Evolutionary conservation across 202 grass and related monocot genomes (phyloP).

Genomic region (Setaria viridis): DNA sequence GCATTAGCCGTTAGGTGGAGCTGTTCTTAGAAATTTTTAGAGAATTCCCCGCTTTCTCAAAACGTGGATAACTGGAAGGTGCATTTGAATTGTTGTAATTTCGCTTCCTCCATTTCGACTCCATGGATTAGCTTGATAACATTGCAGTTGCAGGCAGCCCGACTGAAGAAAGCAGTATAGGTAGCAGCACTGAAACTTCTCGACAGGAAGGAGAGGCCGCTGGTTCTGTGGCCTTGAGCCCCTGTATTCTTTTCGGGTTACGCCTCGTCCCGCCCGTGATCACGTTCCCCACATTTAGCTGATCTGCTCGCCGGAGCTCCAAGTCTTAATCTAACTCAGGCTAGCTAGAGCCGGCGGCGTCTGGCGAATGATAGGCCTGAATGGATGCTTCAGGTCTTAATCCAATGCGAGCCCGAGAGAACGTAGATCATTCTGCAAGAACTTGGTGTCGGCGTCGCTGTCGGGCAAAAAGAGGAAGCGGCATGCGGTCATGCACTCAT

Average conservation of each 20-base stretch:
- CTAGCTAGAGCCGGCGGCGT: neutral
- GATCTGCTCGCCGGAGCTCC: neutral
- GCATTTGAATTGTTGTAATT: neutral
- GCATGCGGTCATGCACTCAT: too few species aligned
- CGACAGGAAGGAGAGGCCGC: neutral
- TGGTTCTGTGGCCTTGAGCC: neutral
- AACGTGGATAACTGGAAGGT: neutral
- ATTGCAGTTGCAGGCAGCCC: neutral
- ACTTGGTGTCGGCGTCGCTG: too few species aligned
- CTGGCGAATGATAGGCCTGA: neutral
- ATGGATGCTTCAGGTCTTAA: neutral
- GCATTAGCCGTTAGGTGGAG: neutral
- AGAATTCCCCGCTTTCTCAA: neutral
- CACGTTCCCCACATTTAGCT: neutral
- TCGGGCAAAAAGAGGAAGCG: too few species aligned
- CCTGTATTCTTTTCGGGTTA: neutral
- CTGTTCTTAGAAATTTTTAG: neutral
- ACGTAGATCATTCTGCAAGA: too few species aligned
- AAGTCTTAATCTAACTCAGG: neutral
- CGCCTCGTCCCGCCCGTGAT: neutral
- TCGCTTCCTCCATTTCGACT: neutral
- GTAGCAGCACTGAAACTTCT: neutral
- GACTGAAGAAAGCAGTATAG: neutral
- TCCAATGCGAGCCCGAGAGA: neutral
- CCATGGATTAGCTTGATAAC: neutral